A percentile compares a stretch with the other conserved stretches of the same genome.
Evolutionary conservation across 2,329 filamentous ascomycete species (phyloP).

Genomic region (Fusarium miscanthi): DNA sequence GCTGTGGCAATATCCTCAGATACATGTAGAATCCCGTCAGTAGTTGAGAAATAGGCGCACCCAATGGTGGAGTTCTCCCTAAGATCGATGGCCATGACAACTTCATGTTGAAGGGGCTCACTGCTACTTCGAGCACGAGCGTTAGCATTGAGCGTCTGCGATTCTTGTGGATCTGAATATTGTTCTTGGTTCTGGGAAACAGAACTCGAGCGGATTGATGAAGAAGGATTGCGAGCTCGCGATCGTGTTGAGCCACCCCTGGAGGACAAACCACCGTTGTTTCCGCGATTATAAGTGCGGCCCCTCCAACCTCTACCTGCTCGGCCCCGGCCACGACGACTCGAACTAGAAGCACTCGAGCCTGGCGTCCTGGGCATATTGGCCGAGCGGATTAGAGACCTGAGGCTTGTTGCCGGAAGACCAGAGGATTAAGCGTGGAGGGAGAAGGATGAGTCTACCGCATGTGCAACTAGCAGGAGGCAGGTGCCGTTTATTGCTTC

Average conservation of each 20-base stretch:
- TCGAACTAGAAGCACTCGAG: slow-evolving; percentile 15
- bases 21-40: slow-evolving; percentile 76
- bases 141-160: not conserved
- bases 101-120: slow-evolving; percentile 57
- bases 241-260: slow-evolving; percentile 1
- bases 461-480: not conserved
- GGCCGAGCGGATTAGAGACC: no score
- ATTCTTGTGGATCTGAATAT: not conserved
- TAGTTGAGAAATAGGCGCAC: slow-evolving; percentile 83
- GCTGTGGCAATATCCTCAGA: slow-evolving; percentile 80
- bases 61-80: slow-evolving; percentile 77
- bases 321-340: slow-evolving; percentile 16
- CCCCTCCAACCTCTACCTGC: slow-evolving; percentile 1
- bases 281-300: not conserved
- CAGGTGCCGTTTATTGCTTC: not conserved
- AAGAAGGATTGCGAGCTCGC: not conserved
- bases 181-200: not conserved
- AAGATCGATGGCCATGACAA: slow-evolving; percentile 85
- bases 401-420: not conserved
- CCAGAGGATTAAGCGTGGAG: not conserved
- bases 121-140: slow-evolving; percentile 16
- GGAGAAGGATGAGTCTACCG: not conserved
- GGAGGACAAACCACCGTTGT: slow-evolving; percentile 15
- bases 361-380: slow-evolving; percentile 27
- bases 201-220: not conserved